Percentiles rank a stretch among this genome's conserved stretches.
phyloP scores from a whole-genome alignment of 768 basidiomycete species.

The Dentipellis fragilis region DNA sequence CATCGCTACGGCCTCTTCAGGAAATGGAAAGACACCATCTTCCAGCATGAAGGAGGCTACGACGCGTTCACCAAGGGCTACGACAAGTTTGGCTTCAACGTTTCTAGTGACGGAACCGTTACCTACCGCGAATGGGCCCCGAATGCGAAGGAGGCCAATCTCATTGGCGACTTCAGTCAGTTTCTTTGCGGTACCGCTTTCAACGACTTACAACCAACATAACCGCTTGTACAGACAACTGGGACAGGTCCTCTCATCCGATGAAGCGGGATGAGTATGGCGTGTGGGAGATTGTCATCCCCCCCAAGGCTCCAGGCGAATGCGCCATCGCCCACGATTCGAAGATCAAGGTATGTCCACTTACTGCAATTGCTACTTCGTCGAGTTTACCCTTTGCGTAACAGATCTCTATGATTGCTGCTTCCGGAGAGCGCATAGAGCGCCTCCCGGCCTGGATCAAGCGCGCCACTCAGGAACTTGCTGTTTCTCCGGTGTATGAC shows the following conservation, averaged over 20 bases:
- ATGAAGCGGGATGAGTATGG: slow-evolving; percentile 83
- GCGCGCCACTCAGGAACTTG: slow-evolving; percentile 90
- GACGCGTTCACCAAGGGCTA: slow-evolving; percentile 76
- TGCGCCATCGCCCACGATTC: slow-evolving; percentile 91
- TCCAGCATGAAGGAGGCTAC: slow-evolving; percentile 74
- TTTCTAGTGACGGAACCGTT: slow-evolving; percentile 55
- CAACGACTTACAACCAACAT: background rate
- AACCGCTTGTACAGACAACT: slow-evolving; percentile 48
- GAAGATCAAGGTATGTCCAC: slow-evolving; percentile 64
- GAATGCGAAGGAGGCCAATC: slow-evolving; percentile 66
- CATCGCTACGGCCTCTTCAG: slow-evolving; percentile 59
- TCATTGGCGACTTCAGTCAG: slow-evolving; percentile 97
- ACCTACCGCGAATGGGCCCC: slow-evolving; percentile 96
- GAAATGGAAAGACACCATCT: slow-evolving; percentile 69
- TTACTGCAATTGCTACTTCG: background rate
- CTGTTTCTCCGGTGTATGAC: slow-evolving; percentile 86
- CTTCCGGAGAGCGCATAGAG: slow-evolving; percentile 73
- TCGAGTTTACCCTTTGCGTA: background rate
- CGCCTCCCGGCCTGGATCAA: slow-evolving; percentile 90
- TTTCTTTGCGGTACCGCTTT: slow-evolving; percentile 12
- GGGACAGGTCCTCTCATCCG: slow-evolving; percentile 78
- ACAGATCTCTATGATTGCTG: slow-evolving; percentile 88
- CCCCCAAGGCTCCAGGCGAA: slow-evolving; percentile 52
- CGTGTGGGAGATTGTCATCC: slow-evolving; percentile 78
- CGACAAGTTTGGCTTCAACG: slow-evolving; percentile 68